phyloP scores from a whole-genome alignment of 306 rosid species.

The Prunus fruticosa region DNA sequence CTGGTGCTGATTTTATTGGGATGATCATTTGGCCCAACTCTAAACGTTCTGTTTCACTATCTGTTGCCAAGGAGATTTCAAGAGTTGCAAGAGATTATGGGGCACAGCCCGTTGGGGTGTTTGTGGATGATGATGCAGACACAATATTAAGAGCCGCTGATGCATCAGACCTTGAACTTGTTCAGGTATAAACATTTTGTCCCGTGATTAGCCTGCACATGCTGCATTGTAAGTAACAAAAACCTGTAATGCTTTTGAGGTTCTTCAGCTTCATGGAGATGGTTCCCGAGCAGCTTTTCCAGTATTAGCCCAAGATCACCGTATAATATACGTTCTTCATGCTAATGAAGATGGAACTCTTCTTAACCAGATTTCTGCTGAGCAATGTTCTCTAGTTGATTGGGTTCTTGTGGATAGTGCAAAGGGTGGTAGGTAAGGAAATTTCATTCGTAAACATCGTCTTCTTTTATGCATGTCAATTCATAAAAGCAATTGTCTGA shows the following conservation, averaged over 20 bases:
- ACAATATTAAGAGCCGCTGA: constrained; percentile 69
- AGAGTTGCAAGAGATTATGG: constrained; percentile 72
- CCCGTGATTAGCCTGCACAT: not conserved
- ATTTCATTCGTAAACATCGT: not conserved
- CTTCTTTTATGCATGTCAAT: not conserved
- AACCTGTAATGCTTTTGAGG: constrained; percentile 21
- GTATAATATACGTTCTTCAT: constrained; percentile 80
- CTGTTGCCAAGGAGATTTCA: constrained; percentile 90
- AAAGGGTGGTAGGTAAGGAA: constrained; percentile 73
- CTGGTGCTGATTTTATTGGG: constrained; percentile 94
- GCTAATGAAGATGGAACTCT: constrained; percentile 73
- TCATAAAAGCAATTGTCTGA: not conserved
- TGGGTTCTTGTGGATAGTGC: constrained; percentile 88
- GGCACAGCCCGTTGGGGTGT: constrained; percentile 91
- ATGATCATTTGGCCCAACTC: constrained; percentile 96
- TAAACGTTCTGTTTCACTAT: constrained; percentile 73
- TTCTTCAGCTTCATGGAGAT: constrained; percentile 86
- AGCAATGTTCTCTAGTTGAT: constrained; percentile 68
- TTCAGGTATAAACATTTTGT: constrained; percentile 54
- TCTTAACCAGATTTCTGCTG: constrained; percentile 54
- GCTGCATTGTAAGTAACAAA: not conserved
- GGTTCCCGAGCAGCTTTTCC: constrained; percentile 70
- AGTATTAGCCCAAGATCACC: constrained; percentile 42
- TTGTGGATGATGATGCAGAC: constrained; percentile 75
- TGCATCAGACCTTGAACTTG: constrained; percentile 66